Conservation (phyloP, 1,284 basidiomycete species). For the Moesziomyces sp. region DNA sequence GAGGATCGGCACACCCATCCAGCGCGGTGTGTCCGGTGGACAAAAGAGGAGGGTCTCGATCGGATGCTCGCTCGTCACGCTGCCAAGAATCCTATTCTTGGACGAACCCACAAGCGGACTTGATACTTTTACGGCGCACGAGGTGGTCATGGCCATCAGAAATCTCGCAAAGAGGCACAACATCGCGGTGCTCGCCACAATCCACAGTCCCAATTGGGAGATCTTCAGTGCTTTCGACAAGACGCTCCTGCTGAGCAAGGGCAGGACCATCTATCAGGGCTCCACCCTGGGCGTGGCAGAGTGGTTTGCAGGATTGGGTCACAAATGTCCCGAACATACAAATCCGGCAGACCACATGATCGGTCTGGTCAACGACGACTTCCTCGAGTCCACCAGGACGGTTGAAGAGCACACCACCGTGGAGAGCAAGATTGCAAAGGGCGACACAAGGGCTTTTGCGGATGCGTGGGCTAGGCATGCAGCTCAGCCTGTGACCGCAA, state of each 20-base stretch:
- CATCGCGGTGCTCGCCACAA: conserved; percentile 66
- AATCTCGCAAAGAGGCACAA: conserved; percentile 50
- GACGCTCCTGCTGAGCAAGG: conserved; percentile 62
- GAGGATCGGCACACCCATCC: conserved; percentile 69
- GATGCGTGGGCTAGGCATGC: conserved; percentile 14
- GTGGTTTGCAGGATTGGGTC: conserved; percentile 57
- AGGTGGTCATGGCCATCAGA: conserved; percentile 64
- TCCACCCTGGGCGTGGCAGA: conserved; percentile 18
- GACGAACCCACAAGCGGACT: conserved; percentile 69
- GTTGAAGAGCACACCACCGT: background rate
- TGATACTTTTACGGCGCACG: conserved; percentile 55
- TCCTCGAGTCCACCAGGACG: conserved; percentile 10
- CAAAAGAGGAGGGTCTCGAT: conserved; percentile 68
- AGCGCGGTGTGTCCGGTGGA: conserved; percentile 69
- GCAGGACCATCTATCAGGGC: conserved; percentile 59
- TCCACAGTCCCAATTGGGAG: conserved; percentile 68
- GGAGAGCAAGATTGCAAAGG: conserved; percentile 4
- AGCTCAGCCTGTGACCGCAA: background rate
- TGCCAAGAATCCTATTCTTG: conserved; percentile 68
- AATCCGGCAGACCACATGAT: conserved; percentile 66
- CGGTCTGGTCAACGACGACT: conserved; percentile 63
- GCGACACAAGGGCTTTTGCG: conserved; percentile 24
- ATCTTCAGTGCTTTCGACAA: conserved; percentile 63
- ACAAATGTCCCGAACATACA: conserved; percentile 40
- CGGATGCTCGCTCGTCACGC: conserved; percentile 67